Conservation (phyloP, 306 rosid genomes). For the Luffa acutangula region DNA sequence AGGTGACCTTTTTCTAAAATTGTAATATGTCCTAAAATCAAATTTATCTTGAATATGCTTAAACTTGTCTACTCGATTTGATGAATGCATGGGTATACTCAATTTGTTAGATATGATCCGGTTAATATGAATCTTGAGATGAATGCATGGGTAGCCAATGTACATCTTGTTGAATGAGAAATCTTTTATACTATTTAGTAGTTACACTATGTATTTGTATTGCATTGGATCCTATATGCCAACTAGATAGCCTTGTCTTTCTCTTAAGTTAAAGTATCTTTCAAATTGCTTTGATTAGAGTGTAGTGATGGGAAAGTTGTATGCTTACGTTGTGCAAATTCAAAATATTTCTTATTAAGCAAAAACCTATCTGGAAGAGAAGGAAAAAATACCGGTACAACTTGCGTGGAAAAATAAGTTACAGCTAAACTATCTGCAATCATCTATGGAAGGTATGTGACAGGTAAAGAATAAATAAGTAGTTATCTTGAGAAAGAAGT, state of each 20-base stretch:
- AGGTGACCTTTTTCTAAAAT: slow-evolving; percentile 34
- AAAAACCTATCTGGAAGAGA: neutral
- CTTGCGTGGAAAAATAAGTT: too few relatives aligned
- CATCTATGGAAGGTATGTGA: too few relatives aligned
- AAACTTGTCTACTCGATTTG: neutral
- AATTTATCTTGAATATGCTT: neutral
- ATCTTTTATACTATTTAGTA: neutral
- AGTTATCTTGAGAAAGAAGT: too few relatives aligned
- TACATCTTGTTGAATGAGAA: neutral
- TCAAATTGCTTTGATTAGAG: neutral
- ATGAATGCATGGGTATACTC: neutral
- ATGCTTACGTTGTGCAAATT: neutral
- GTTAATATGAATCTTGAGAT: neutral
- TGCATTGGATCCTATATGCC: neutral
- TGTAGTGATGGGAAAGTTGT: neutral
- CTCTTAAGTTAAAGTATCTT: neutral
- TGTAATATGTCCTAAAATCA: neutral
- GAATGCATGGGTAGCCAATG: neutral
- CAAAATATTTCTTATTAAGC: too few relatives aligned
- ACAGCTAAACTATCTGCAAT: too few relatives aligned
- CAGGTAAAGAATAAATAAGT: too few relatives aligned
- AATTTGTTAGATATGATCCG: neutral
- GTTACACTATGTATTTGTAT: neutral
- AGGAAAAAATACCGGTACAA: neutral
- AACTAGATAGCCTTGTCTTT: neutral